phyloP scores from a whole-genome alignment of 164 flowering plant species.

The Vitis labrusca region DNA sequence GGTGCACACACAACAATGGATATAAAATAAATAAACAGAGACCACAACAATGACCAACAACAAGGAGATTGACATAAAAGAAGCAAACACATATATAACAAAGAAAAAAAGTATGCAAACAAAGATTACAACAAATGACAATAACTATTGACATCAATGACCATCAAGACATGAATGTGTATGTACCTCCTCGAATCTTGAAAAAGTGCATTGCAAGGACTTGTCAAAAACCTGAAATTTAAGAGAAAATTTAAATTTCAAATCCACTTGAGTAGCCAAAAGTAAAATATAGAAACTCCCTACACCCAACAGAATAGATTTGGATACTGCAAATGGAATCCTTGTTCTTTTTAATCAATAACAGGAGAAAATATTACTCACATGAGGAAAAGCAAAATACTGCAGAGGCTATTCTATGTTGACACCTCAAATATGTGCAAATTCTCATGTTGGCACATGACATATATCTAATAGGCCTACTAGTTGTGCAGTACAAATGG shows the following conservation, averaged over 20 bases:
- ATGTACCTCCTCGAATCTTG: slow-evolving; percentile 73
- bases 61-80: no score
- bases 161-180: neutral
- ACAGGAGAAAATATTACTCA: neutral
- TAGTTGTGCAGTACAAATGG: no score
- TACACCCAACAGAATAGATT: no score
- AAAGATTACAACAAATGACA: neutral
- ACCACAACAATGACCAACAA: no score
- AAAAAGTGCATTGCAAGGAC: slow-evolving; percentile 69
- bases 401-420: no score
- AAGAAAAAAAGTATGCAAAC: neutral
- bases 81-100: neutral
- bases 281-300: neutral
- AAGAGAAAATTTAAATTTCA: slow-evolving; percentile 4
- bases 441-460: no score
- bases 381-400: no score
- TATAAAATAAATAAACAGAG: neutral
- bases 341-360: neutral
- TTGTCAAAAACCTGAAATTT: slow-evolving; percentile 77
- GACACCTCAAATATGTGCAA: no score
- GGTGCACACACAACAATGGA: neutral
- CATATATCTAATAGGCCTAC: no score
- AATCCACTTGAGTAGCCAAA: neutral
- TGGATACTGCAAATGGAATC: no score
- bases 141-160: neutral